Percentiles rank a stretch among this genome's conserved stretches.
phyloP scores from a whole-genome alignment of 257 asterid species.

The Penstemon davidsonii region DNA sequence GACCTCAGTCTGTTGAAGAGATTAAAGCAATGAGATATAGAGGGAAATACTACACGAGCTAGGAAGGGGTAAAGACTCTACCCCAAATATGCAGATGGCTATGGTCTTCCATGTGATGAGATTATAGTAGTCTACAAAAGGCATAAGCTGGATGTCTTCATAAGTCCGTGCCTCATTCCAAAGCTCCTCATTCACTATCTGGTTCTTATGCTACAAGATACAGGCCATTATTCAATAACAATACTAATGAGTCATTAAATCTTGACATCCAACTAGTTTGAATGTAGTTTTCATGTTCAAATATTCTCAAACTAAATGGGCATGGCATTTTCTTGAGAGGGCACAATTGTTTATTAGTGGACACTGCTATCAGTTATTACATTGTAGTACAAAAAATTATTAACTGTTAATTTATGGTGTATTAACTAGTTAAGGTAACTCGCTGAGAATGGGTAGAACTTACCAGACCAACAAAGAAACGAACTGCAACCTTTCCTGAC shows the following conservation, averaged over 20 bases:
- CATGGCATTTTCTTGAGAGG: background rate
- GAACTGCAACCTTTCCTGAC: constrained; percentile 84
- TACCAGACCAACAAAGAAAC: constrained; percentile 98
- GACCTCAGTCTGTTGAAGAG: constrained; percentile 76
- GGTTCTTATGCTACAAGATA: constrained; percentile 86
- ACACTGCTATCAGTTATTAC: background rate
- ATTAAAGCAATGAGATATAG: constrained; percentile 43
- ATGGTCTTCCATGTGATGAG: constrained; percentile 92
- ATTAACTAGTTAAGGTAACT: background rate
- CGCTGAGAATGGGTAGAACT: constrained; percentile 26
- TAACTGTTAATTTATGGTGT: background rate
- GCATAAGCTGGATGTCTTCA: constrained; percentile 90
- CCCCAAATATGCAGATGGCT: constrained; percentile 94
- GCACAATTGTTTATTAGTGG: background rate
- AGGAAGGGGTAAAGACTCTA: constrained; percentile 48
- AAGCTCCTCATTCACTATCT: constrained; percentile 92
- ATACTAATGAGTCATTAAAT: background rate
- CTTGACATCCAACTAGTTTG: background rate
- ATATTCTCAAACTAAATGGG: background rate
- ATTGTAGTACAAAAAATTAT: background rate
- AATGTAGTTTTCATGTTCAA: background rate
- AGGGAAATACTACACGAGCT: constrained; percentile 23
- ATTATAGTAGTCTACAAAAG: constrained; percentile 90
- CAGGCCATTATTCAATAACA: constrained; percentile 17
- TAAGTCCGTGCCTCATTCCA: constrained; percentile 94